phyloP scores from a whole-genome alignment of 2,329 filamentous ascomycete species.

The Colletotrichum sp. region DNA sequence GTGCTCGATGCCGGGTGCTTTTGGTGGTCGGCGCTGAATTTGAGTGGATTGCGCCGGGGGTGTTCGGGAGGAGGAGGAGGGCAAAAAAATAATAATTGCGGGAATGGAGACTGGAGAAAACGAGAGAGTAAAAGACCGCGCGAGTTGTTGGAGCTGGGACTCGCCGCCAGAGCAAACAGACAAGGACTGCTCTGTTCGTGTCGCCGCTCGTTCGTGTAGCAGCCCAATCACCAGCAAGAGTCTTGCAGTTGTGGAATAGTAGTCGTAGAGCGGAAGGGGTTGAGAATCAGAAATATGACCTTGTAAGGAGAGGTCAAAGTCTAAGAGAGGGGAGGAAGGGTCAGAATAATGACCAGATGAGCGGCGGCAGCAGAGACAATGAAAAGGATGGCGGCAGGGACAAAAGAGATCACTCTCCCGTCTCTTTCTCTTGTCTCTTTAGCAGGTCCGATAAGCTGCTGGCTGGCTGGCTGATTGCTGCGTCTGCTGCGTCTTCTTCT shows the following conservation, averaged over 20 bases:
- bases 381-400: neutral
- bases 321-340: neutral
- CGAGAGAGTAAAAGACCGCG: neutral
- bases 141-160: neutral
- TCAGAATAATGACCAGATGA: neutral
- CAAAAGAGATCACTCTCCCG: neutral
- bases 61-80: neutral
- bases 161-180: neutral
- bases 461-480: neutral
- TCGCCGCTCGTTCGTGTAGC: neutral
- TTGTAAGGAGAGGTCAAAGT: neutral
- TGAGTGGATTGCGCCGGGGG: neutral
- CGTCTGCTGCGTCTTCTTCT: neutral
- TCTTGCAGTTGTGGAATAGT: neutral
- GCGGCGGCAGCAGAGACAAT: neutral
- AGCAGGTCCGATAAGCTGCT: neutral
- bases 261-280: neutral
- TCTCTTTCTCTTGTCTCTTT: neutral
- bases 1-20: neutral
- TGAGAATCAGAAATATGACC: neutral
- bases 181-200: neutral
- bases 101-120: neutral
- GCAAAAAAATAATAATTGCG: neutral
- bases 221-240: neutral
- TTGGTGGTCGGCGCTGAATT: neutral